Evolutionary conservation across 495 filamentous ascomycete species (phyloP), one percentile per base, ranked within the genome.

Genomic region (Clohesyomyces aquaticus): DNA sequence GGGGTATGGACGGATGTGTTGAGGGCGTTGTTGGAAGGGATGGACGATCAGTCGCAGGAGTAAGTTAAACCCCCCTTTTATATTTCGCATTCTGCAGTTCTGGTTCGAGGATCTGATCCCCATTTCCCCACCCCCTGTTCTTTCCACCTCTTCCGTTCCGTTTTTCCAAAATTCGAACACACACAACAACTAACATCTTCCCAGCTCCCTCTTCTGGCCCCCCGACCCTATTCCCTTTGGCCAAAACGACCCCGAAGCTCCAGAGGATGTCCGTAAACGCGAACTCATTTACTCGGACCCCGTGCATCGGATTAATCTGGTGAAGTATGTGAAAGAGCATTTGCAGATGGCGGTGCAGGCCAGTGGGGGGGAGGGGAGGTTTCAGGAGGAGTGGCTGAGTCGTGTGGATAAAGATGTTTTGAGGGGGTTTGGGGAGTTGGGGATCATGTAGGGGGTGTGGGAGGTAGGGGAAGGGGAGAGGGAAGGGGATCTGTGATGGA

Each of bases 361-460:
- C 3, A 83, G 80, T 60, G 93, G 93, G 3, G 91, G 93, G 1
- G 82, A 85, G 52, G 81, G 87, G 69, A 78, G 74, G 16, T 96
- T 97, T 74, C 81, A 87, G 74, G 80, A 83, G 46, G 81, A 90
- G 46, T 97, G 88, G 88, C 74, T 90, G n/a, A 80, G 81, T n/a
- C 91, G 95, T 78, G 91, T 97, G 32, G 94, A 98, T 76, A 78
- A 80, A 43, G 87, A 95, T 43, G 89, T 98, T 1, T 66, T 96
- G 55, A 71, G 71, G 18, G 85, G 81, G 0, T 98, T 96, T 75
- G 77, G 28, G 80, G 78, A 56, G 26, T 25, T 70, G 58, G 66
- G 62, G 0, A 62, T 69, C 27, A 59, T 68, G 65, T 63, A 51
- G 32, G 19, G 26, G 45, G 19, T 11, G 8, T 41, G 58, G 41